Evolutionary conservation across 192 early-diverging fungal genomes (phyloP), one percentile per base, ranked within the genome.

Genomic region (Backusella westeae): DNA sequence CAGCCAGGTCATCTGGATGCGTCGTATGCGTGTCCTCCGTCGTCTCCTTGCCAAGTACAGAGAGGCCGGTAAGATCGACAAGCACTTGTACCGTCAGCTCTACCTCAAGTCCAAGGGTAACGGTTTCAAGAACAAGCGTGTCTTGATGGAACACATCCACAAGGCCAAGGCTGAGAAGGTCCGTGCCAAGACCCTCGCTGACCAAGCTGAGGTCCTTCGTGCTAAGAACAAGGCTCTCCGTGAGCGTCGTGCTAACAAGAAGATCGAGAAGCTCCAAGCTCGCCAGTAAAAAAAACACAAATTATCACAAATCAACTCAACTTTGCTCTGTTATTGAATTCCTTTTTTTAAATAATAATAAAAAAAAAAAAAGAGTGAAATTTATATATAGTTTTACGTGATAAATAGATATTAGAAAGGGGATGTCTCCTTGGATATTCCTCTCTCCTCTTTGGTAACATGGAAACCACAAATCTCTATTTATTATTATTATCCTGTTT

Each of bases 121-220:
- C 89, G 95, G 95, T 74, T 99, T 99, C 91, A 99, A 99, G 94
- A 99, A 97, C 95, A 99, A 99, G 94, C 94, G 97, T 88, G 97
- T 99, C 75, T 85, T 99, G 59, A 99, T 99, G 95, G 97, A 99
- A 89, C 95, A 94, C 89, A 99, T 99, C 88, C 96, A 98, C 92
- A 97, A 97, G 91, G 94, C 93, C 81, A 99, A 99, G 94, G 95
- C 97, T 67, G 96, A 99, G 90, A 96, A 98, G 87, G 87, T 93
- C 75, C 94, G 97, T 91, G 88, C 91, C 78, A 94, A 96, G 93
- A 78, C 91, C 76, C 88, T 99, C 73, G 90, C 91, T 82, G 96
- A 99, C 88, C 97, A 99, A 90, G 95, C 97, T 63, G 97, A 97
- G 87, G 97, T 96, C 79, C 97, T 97, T 90, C 96, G 96, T 81